Evolutionary conservation across 495 filamentous ascomycete species (phyloP), one percentile per base, ranked within the genome.

Genomic region (Tetracladium setigerum): DNA sequence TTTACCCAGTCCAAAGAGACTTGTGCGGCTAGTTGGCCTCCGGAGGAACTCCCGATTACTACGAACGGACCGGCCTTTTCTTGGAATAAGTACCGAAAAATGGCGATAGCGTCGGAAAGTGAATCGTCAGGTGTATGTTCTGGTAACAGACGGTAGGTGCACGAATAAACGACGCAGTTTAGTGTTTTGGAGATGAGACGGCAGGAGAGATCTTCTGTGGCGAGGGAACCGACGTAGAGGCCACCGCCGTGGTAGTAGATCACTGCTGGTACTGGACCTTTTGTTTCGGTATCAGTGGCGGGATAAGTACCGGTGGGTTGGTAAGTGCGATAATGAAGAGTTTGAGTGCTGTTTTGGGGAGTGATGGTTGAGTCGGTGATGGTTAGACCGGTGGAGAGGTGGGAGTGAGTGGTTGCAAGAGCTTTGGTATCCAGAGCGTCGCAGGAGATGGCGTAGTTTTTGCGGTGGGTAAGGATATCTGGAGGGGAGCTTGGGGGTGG

Each of bases 201-300:
- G 41, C 57, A 59, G 9, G 62, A 62, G 36, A 66, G 41, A 18
- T 66, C 60, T 35, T 66, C 60, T 43, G 44, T 58, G 54, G 60
- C 58, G 9, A 58, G 48, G 39, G 59, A 56, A 4, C 63, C 62
- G 1, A 66, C 55, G 24, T 52, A 46, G 0, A 66, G 41, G 0
- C 62, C 63, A 14, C 60, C 62, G 5, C 63, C 63, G 41, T 64
- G 63, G 47, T 55, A 59, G 52, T 66, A 64, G 22, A 63, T 44
- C 19, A 62, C 52, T 1, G 22, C 22, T 27, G 22, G 22, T 7
- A 7, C 7, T 27, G 22, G 7, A 7, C 3, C 22, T 7, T 27
- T 27, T 27, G 22, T 27, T 27, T 27, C 22, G 22, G n/a, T n/a
- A n/a, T n/a, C n/a, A n/a, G n/a, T n/a, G n/a, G n/a, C n/a, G n/a